Conservation (phyloP, 441 rosid genomes). For the Erodium texanum region DNA sequence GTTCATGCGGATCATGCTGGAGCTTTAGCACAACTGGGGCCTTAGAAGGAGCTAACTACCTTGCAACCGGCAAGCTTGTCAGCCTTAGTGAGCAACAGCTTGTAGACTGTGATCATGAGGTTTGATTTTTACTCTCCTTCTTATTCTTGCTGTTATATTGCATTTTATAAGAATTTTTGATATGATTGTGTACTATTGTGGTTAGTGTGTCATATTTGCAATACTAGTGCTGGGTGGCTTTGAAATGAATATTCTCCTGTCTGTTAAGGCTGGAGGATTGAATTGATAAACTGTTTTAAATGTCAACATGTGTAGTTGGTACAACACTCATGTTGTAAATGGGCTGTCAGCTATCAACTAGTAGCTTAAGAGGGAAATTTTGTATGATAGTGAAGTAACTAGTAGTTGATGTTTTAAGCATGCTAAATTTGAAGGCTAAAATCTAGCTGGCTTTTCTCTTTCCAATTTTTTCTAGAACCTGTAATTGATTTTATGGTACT, state of each 20-base stretch:
- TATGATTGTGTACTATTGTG: too few relatives aligned
- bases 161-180: not conserved
- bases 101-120: slow-evolving; percentile 71
- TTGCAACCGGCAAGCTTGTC: slow-evolving; percentile 47
- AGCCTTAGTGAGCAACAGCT: slow-evolving; percentile 71
- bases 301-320: not conserved
- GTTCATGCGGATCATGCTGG: slow-evolving; percentile 68
- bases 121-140: slow-evolving; percentile 13
- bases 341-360: too few relatives aligned
- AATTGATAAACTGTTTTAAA: not conserved
- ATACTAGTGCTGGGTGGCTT: not conserved
- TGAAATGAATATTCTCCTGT: too few relatives aligned
- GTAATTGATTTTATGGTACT: not conserved
- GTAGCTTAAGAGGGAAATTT: too few relatives aligned
- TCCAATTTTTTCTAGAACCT: not conserved
- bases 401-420: not conserved
- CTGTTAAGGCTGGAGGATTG: not conserved
- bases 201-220: not conserved
- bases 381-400: not conserved
- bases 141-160: not conserved
- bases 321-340: too few relatives aligned
- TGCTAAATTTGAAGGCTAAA: not conserved
- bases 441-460: not conserved
- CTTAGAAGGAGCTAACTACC: slow-evolving; percentile 62
- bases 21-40: slow-evolving; percentile 64